These are phyloP conservation scores for Sphagnum contortum DNA, from an alignment of 225 moss, liverwort and hornwort genomes.

Conservation along the genomic window DNA sequence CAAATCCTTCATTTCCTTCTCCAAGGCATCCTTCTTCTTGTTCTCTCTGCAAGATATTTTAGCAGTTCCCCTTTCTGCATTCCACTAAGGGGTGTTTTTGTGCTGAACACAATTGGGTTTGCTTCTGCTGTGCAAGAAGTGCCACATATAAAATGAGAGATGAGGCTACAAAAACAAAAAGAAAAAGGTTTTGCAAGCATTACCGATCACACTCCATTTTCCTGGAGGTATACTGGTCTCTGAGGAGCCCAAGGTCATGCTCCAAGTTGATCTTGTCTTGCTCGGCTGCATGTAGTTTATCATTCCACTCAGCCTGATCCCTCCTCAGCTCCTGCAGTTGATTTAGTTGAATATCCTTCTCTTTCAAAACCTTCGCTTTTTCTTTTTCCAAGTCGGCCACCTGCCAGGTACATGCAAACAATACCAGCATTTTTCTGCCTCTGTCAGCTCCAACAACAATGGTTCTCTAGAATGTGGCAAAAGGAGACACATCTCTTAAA, in stretches of 20 bases:
- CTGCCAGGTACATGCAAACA: constrained; percentile 13
- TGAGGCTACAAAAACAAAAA: no score
- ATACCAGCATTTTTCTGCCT: background rate
- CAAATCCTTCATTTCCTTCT: constrained; percentile 65
- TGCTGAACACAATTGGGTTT: no score
- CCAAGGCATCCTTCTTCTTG: constrained; percentile 58
- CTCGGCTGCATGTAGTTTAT: constrained; percentile 43
- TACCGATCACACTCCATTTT: constrained; percentile 69
- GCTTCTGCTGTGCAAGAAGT: no score
- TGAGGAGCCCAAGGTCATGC: constrained; percentile 43
- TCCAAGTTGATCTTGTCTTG: constrained; percentile 54
- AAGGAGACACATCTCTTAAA: no score
- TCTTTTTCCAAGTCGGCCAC: constrained; percentile 49
- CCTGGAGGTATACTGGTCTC: constrained; percentile 52
- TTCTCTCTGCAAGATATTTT: constrained; percentile 28
- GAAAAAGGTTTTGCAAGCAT: no score
- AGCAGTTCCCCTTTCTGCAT: background rate
- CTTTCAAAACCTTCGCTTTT: constrained; percentile 42
- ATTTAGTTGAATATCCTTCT: constrained; percentile 49
- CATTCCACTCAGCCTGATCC: constrained; percentile 55
- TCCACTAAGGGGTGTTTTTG: no score
- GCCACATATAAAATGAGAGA: no score
- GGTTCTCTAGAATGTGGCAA: background rate
- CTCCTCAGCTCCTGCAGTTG: constrained; percentile 50
- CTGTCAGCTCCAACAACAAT: background rate